Evolutionary conservation across 495 filamentous ascomycete genomes (phyloP).

Genomic region (Trichoderma asperelloides): DNA sequence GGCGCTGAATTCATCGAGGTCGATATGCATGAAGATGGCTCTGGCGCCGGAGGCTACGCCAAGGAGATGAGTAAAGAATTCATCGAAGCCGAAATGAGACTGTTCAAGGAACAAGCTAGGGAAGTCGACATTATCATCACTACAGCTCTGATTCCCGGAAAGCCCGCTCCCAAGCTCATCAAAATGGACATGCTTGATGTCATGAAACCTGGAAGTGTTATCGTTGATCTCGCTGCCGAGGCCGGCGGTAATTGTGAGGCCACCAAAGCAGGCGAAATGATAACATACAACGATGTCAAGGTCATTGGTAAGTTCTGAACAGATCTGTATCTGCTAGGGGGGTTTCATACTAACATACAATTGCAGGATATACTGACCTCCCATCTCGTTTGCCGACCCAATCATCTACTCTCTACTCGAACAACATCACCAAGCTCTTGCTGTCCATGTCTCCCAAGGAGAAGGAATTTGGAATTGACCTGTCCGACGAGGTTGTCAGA

Average conservation of each 20-base stretch:
- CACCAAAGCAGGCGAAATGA: constrained; percentile 58
- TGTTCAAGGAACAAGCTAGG: constrained; percentile 70
- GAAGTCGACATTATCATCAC: constrained; percentile 87
- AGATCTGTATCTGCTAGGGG: too few species aligned
- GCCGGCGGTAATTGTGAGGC: constrained; percentile 73
- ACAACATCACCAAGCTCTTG: constrained; percentile 78
- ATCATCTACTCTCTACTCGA: constrained; percentile 73
- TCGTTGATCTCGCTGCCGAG: constrained; percentile 76
- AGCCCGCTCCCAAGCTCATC: constrained; percentile 66
- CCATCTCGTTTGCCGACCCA: constrained; percentile 74
- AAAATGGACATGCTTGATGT: constrained; percentile 66
- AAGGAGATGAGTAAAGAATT: constrained; percentile 88
- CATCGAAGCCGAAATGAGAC: constrained; percentile 78
- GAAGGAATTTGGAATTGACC: constrained; percentile 62
- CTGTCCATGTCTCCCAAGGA: constrained; percentile 68
- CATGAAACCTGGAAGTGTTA: constrained; percentile 74
- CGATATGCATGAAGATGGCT: constrained; percentile 71
- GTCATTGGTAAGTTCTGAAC: constrained; percentile 52
- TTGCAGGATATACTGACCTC: constrained; percentile 65
- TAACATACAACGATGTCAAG: constrained; percentile 63
- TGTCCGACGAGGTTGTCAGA: constrained; percentile 71
- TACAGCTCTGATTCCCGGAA: constrained; percentile 72
- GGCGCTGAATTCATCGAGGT: constrained; percentile 81
- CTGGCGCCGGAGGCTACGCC: constrained; percentile 72
- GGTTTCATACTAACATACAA: constrained; percentile 11